phyloP scores from a whole-genome alignment of 148 eudicot genomes.

The Polygonum maritimum region DNA sequence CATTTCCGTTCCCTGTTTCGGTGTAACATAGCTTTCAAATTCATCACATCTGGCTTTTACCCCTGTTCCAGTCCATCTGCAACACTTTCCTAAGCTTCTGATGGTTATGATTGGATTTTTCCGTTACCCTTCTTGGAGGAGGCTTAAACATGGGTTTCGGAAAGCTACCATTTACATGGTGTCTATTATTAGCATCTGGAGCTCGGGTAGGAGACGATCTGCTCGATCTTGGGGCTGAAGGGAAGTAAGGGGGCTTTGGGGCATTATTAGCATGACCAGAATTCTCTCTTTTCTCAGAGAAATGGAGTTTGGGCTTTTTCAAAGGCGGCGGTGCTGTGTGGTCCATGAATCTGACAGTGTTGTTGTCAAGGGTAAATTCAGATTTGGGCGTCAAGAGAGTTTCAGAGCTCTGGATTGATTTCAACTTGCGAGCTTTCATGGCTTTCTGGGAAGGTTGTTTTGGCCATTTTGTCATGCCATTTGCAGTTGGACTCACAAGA shows the following conservation, averaged over 20 bases:
- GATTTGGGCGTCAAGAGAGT: slow-evolving; percentile 29
- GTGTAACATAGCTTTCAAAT: too few relatives aligned
- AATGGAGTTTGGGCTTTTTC: slow-evolving; percentile 49
- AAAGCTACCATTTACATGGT: slow-evolving; percentile 21
- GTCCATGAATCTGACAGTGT: slow-evolving; percentile 19
- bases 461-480: slow-evolving; percentile 35
- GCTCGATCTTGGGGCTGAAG: slow-evolving; percentile 54
- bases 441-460: slow-evolving; percentile 55
- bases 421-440: slow-evolving; percentile 65
- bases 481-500: slow-evolving; percentile 24
- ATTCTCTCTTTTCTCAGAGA: slow-evolving; percentile 27
- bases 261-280: slow-evolving; percentile 28
- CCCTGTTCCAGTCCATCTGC: slow-evolving; percentile 39
- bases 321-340: slow-evolving; percentile 20
- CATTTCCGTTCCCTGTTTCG: too few relatives aligned
- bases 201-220: slow-evolving; percentile 47
- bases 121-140: slow-evolving; percentile 41
- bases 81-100: slow-evolving; percentile 44
- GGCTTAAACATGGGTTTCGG: slow-evolving; percentile 29
- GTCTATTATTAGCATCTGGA: slow-evolving; percentile 27
- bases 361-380: slow-evolving; percentile 13
- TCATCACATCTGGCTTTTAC: slow-evolving; percentile 26
- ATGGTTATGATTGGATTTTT: slow-evolving; percentile 36
- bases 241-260: slow-evolving; percentile 26
- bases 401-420: slow-evolving; percentile 32